phyloP scores from a whole-genome alignment of 805 yeast genomes.

The Candida pini region DNA sequence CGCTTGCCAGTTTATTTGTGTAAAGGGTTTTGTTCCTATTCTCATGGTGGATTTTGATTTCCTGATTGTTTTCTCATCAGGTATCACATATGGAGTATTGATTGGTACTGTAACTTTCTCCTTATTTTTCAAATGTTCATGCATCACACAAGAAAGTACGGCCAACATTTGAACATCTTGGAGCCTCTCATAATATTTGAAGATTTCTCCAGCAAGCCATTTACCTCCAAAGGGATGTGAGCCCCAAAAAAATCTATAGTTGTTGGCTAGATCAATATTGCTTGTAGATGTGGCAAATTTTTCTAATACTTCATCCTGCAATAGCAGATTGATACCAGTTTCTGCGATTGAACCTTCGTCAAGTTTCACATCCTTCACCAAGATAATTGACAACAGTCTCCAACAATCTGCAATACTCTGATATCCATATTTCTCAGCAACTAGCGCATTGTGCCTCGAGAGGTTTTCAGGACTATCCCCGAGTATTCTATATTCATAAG shows the following conservation, averaged over 20 bases:
- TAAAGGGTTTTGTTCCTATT: too few species aligned
- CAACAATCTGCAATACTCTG: constrained; percentile 68
- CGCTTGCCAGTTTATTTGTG: too few species aligned
- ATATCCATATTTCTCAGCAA: constrained; percentile 60
- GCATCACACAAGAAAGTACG: constrained; percentile 71
- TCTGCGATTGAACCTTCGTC: constrained; percentile 10
- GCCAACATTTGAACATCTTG: constrained; percentile 87
- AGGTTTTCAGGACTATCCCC: constrained; percentile 61
- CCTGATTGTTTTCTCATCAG: too few species aligned
- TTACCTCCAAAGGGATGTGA: constrained; percentile 69
- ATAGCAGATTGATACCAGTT: constrained; percentile 4
- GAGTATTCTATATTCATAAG: constrained; percentile 56
- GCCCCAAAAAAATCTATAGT: constrained; percentile 61
- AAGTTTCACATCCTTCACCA: constrained; percentile 36
- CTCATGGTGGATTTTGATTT: too few species aligned
- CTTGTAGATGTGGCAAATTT: constrained; percentile 12
- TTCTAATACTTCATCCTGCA: constrained; percentile 11
- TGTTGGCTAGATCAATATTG: constrained; percentile 9
- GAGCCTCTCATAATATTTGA: constrained; percentile 55
- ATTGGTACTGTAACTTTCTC: constrained; percentile 34
- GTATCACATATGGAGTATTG: constrained; percentile 37
- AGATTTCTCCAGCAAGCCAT: constrained; percentile 58
- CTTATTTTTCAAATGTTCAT: constrained; percentile 33
- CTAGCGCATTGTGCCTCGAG: constrained; percentile 63
- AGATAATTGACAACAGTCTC: constrained; percentile 49